A percentile compares a stretch with the other conserved stretches of the same genome.
Conservation (phyloP, 805 yeast genomes). For the Wickerhamomyces alni region DNA sequence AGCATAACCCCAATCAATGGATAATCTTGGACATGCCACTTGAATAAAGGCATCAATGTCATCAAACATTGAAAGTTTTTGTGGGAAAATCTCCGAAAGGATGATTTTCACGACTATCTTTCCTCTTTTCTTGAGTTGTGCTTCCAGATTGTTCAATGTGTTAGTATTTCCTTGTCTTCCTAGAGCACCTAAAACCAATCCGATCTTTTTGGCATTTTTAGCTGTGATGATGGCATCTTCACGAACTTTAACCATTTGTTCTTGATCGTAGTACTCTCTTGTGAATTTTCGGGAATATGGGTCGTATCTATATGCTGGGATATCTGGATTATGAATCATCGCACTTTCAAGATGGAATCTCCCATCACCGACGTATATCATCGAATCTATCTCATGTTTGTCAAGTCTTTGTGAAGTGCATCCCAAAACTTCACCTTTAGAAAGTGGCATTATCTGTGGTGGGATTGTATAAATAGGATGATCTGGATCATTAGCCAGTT, state of each 20-base stretch:
- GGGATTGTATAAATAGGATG: slow-evolving; percentile 58
- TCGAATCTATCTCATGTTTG: slow-evolving; percentile 59
- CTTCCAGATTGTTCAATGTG: slow-evolving; percentile 65
- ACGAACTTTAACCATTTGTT: slow-evolving; percentile 71
- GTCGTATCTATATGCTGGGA: slow-evolving; percentile 91
- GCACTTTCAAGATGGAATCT: slow-evolving; percentile 92
- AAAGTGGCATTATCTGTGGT: slow-evolving; percentile 88
- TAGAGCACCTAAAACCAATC: slow-evolving; percentile 84
- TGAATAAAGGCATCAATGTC: slow-evolving; percentile 94
- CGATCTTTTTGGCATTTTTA: slow-evolving; percentile 54
- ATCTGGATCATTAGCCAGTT: slow-evolving; percentile 42
- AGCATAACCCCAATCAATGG: slow-evolving; percentile 99
- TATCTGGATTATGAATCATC: slow-evolving; percentile 93
- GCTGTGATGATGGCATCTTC: slow-evolving; percentile 69
- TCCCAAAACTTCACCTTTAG: slow-evolving; percentile 94
- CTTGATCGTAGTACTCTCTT: slow-evolving; percentile 80
- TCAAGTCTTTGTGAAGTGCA: slow-evolving; percentile 87
- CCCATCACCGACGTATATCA: slow-evolving; percentile 94
- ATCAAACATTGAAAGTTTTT: slow-evolving; percentile 84
- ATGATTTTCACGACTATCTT: slow-evolving; percentile 74
- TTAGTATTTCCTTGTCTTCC: slow-evolving; percentile 91
- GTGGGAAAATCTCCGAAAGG: slow-evolving; percentile 89
- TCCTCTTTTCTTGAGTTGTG: slow-evolving; percentile 45
- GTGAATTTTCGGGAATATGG: slow-evolving; percentile 93
- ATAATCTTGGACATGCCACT: slow-evolving; percentile 93